These are phyloP conservation scores for Penicillium pancosmium DNA, from an alignment of 495 filamentous ascomycete species.

Conservation along the genomic window DNA sequence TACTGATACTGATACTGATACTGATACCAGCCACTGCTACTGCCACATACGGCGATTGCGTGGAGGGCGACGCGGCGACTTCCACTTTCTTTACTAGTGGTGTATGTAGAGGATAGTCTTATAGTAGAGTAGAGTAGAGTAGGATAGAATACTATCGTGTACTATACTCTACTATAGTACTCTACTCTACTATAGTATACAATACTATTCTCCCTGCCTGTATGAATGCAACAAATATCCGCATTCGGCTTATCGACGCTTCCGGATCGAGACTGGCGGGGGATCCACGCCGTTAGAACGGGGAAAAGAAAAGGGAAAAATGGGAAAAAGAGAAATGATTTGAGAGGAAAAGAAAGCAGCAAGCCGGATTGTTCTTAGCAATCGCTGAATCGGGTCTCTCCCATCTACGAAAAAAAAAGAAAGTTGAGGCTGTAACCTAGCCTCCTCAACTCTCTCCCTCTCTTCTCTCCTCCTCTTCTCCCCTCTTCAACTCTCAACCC, in stretches of 20 bases:
- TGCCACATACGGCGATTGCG: constrained; percentile 16
- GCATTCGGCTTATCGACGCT: constrained; percentile 21
- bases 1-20: too few relatives aligned
- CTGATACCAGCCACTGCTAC: too few relatives aligned
- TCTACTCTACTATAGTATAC: not conserved
- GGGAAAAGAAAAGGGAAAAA: constrained; percentile 6
- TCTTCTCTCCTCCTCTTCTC: not conserved
- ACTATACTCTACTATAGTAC: not conserved
- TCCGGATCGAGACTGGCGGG: constrained; percentile 46
- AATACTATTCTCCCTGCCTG: too few relatives aligned
- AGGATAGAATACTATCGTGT: not conserved
- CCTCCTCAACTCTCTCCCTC: not conserved
- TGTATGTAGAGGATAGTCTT: not conserved
- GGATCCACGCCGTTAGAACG: constrained; percentile 42
- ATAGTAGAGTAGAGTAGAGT: not conserved
- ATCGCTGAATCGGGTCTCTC: too few relatives aligned
- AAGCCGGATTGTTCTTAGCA: not conserved
- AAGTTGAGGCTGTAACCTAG: constrained; percentile 21
- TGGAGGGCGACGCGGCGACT: constrained; percentile 23
- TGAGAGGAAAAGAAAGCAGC: constrained; percentile 12
- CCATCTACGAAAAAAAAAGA: constrained; percentile 16
- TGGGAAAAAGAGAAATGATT: constrained; percentile 9
- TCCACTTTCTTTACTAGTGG: not conserved
- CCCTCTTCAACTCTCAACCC: not conserved
- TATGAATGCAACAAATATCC: not conserved